Conservation (phyloP, 192 early-diverging fungal genomes). For the Gaertneriomyces sp. region DNA sequence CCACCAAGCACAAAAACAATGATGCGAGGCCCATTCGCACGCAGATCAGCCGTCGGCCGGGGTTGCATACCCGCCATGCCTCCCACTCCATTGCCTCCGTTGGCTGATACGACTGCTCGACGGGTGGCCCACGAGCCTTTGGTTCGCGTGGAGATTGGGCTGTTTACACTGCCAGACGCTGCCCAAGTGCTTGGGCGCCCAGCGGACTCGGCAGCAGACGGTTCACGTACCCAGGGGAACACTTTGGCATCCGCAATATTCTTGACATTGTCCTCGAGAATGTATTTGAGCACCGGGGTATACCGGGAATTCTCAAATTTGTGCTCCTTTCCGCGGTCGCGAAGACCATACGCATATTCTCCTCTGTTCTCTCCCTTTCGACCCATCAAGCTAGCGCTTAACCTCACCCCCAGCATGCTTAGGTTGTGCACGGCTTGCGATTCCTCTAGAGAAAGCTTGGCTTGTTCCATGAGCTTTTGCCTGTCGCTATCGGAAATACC, state of each 20-base stretch:
- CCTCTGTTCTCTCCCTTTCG: slow-evolving; percentile 34
- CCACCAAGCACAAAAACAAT: slow-evolving; percentile 82
- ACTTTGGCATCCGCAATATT: slow-evolving; percentile 49
- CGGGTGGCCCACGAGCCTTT: slow-evolving; percentile 30
- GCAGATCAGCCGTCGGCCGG: slow-evolving; percentile 26
- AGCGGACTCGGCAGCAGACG: slow-evolving; percentile 35
- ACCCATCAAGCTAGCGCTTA: slow-evolving; percentile 48
- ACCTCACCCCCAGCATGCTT: slow-evolving; percentile 61
- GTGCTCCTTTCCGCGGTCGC: slow-evolving; percentile 49
- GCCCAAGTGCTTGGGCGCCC: slow-evolving; percentile 29
- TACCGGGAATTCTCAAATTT: slow-evolving; percentile 76
- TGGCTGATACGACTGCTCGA: slow-evolving; percentile 22
- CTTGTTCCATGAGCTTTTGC: slow-evolving; percentile 60
- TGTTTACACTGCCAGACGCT: neutral
- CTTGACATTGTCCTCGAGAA: slow-evolving; percentile 52
- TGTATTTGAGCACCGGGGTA: slow-evolving; percentile 65
- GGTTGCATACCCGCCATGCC: slow-evolving; percentile 11
- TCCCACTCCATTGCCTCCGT: neutral
- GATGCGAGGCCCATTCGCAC: slow-evolving; percentile 54
- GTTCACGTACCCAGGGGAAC: slow-evolving; percentile 65
- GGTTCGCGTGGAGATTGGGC: neutral
- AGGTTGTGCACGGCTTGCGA: slow-evolving; percentile 76
- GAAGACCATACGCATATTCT: slow-evolving; percentile 15
- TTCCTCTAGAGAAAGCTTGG: slow-evolving; percentile 60
- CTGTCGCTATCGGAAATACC: slow-evolving; percentile 66